A percentile compares a stretch with the other conserved stretches of the same genome.
phyloP scores from a whole-genome alignment of 2,329 filamentous ascomycete species.

The Anthostomella pinea region DNA sequence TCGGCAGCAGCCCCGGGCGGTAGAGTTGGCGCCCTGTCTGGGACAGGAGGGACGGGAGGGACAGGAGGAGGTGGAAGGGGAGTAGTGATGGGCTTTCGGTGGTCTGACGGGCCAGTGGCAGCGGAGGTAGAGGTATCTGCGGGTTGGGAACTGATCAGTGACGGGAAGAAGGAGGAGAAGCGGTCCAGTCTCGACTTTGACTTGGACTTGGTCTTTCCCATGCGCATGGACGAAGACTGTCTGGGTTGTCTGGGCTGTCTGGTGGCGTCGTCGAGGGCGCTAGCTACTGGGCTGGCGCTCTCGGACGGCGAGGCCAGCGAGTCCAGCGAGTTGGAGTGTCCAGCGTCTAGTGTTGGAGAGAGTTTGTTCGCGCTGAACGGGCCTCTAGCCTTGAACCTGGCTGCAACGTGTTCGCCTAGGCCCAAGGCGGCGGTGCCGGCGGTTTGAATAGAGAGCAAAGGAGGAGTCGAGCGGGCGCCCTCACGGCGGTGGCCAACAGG shows the following conservation, averaged over 20 bases:
- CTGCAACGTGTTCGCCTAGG: no score
- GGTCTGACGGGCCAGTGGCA: no score
- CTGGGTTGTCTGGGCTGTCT: no score
- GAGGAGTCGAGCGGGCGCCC: no score
- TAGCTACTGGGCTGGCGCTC: slow-evolving; percentile 5
- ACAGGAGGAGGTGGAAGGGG: no score
- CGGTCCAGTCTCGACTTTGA: slow-evolving; percentile 26
- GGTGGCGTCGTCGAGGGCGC: slow-evolving; percentile 5
- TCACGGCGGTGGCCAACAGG: no score
- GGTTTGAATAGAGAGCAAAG: no score
- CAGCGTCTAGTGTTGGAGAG: slow-evolving; percentile 5
- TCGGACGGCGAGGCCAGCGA: background rate
- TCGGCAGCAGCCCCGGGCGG: slow-evolving; percentile 11
- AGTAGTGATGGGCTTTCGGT: no score
- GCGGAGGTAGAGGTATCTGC: slow-evolving; percentile 22
- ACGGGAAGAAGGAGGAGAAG: slow-evolving; percentile 31
- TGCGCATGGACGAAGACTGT: slow-evolving; percentile 2
- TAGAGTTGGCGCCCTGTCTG: slow-evolving; percentile 17
- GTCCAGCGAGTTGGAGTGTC: no score
- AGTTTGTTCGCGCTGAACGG: background rate
- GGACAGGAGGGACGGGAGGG: slow-evolving; percentile 8
- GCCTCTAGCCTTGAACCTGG: no score
- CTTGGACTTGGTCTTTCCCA: no score
- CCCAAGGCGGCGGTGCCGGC: no score
- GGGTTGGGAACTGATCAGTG: slow-evolving; percentile 26